phyloP scores from a whole-genome alignment of 441 rosid genomes.

The Erysimum pusillum region DNA sequence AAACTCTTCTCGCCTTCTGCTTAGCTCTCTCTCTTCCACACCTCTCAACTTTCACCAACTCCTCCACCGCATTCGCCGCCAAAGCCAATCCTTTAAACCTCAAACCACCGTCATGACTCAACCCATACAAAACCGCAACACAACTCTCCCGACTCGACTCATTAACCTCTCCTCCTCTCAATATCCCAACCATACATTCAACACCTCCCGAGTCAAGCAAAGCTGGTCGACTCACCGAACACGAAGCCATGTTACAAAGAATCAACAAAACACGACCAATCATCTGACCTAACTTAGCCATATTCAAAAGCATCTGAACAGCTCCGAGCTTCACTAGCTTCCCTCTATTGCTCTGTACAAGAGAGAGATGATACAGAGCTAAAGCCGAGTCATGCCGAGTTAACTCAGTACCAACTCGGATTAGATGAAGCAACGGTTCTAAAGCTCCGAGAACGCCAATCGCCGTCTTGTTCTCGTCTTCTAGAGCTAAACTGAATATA shows the following conservation, averaged over 20 bases:
- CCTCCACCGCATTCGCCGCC: constrained; percentile 71
- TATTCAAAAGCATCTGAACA: constrained; percentile 59
- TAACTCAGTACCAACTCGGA: constrained; percentile 65
- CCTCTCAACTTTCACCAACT: constrained; percentile 58
- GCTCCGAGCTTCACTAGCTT: constrained; percentile 76
- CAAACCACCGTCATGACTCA: constrained; percentile 74
- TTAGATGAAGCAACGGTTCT: constrained; percentile 71
- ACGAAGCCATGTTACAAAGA: constrained; percentile 64
- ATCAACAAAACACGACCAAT: constrained; percentile 59
- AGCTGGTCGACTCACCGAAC: constrained; percentile 58
- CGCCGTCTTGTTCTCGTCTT: constrained; percentile 80
- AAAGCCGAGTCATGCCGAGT: constrained; percentile 79
- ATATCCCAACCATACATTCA: constrained; percentile 62
- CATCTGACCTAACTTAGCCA: constrained; percentile 70
- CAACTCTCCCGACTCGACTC: constrained; percentile 69
- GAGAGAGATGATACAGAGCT: constrained; percentile 83
- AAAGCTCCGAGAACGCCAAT: constrained; percentile 89
- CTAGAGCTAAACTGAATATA: constrained; percentile 80
- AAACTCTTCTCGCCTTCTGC: constrained; percentile 54
- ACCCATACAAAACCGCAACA: constrained; percentile 60
- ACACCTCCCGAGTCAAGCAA: constrained; percentile 84
- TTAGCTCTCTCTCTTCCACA: constrained; percentile 54
- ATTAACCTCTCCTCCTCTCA: constrained; percentile 51
- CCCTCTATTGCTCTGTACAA: constrained; percentile 70
- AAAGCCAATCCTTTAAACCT: constrained; percentile 79